A percentile compares a stretch with the other conserved stretches of the same genome.
Evolutionary conservation across 2,329 filamentous ascomycete species (phyloP).

Genomic region (Exophiala phaeomuriformis): DNA sequence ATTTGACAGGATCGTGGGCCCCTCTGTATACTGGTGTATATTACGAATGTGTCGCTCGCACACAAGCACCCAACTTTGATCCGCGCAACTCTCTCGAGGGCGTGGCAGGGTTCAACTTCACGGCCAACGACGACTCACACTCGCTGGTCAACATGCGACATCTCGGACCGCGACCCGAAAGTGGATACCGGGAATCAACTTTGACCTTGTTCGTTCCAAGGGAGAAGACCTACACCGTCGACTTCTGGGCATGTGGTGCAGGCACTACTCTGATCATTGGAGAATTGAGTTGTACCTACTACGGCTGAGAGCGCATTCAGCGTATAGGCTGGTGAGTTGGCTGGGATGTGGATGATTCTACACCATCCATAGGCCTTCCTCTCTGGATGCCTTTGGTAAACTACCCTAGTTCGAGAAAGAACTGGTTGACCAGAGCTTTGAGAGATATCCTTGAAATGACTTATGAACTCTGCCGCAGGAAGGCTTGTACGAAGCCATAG

Average conservation of each 20-base stretch:
- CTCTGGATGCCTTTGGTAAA: no score
- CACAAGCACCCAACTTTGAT: conserved; percentile 2
- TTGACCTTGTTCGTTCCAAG: conserved; percentile 5
- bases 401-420: no score
- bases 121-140: background rate
- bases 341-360: background rate
- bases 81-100: background rate
- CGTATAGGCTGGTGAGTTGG: background rate
- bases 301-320: background rate
- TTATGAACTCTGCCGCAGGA: background rate
- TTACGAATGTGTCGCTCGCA: conserved; percentile 8
- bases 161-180: conserved; percentile 4
- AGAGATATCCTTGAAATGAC: background rate
- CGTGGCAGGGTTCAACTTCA: conserved; percentile 6
- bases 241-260: conserved; percentile 12
- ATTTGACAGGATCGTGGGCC: conserved; percentile 8
- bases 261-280: conserved; percentile 4
- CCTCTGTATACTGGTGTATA: conserved; percentile 3
- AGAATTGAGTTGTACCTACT: conserved; percentile 10
- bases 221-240: conserved; percentile 5
- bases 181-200: conserved; percentile 2
- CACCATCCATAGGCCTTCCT: background rate
- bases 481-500: background rate
- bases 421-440: background rate
- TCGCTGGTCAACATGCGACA: conserved; percentile 1